Conservation (phyloP, 1,139 yeast genomes). For the Kodamaea ohmeri region DNA sequence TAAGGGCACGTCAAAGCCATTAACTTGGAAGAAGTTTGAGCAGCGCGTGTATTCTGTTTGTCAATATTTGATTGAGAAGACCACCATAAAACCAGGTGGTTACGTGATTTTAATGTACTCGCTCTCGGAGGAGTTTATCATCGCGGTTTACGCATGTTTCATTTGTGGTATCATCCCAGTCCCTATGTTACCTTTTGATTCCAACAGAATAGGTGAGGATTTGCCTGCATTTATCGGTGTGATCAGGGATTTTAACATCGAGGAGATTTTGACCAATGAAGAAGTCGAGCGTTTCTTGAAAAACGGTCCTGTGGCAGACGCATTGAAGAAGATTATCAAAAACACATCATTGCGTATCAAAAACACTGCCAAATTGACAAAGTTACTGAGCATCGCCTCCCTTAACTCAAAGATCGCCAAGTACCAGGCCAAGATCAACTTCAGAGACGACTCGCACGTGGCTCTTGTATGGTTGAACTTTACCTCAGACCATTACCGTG, state of each 20-base stretch:
- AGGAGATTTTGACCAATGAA: constrained; percentile 71
- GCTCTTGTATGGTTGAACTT: constrained; percentile 67
- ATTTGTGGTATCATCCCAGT: constrained; percentile 76
- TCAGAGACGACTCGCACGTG: constrained; percentile 40
- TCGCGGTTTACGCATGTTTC: constrained; percentile 84
- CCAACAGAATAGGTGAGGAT: constrained; percentile 71
- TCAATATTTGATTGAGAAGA: constrained; percentile 52
- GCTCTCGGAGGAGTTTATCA: constrained; percentile 80
- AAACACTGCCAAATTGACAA: constrained; percentile 65
- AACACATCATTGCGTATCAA: constrained; percentile 52
- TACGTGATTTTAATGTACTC: constrained; percentile 80
- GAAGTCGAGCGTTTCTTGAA: constrained; percentile 74
- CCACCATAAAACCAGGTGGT: constrained; percentile 61
- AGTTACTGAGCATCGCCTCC: constrained; percentile 51
- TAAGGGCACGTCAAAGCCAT: constrained; percentile 50
- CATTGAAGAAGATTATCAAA: constrained; percentile 54
- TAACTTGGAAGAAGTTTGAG: constrained; percentile 87
- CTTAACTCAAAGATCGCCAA: constrained; percentile 44
- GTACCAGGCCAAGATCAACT: constrained; percentile 44
- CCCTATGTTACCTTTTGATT: constrained; percentile 76
- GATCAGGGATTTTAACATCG: constrained; percentile 66
- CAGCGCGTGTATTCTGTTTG: constrained; percentile 72
- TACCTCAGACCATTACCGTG: constrained; percentile 70
- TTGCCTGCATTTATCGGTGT: constrained; percentile 65
- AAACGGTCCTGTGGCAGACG: constrained; percentile 63